Percentiles rank a stretch among this genome's conserved stretches.
phyloP scores from a whole-genome alignment of 2,329 filamentous ascomycete genomes.

The Exophiala sideris region DNA sequence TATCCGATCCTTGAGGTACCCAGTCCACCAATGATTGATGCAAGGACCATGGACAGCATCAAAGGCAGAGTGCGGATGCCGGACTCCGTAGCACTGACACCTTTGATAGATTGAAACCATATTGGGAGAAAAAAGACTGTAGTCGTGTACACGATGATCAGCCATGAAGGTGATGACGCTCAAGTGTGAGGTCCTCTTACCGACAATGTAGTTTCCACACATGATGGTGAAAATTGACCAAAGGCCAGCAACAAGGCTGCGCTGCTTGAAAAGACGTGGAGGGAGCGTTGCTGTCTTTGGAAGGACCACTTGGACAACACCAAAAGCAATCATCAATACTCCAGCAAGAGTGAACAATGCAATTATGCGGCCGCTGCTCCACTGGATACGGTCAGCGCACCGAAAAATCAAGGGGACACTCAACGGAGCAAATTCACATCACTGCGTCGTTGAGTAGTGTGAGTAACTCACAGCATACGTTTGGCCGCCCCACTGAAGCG shows the following conservation, averaged over 20 bases:
- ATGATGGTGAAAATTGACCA: conserved; percentile 5
- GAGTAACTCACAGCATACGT: conserved; percentile 33
- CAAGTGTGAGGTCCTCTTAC: neutral
- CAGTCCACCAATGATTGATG: conserved; percentile 13
- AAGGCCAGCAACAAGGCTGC: conserved; percentile 14
- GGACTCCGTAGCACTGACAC: conserved; percentile 28
- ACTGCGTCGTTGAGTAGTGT: conserved; percentile 3
- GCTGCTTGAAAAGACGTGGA: conserved; percentile 16
- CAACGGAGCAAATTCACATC: conserved; percentile 24
- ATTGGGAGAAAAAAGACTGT: conserved; percentile 7
- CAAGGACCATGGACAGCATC: conserved; percentile 13
- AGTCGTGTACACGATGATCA: neutral
- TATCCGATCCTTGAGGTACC: conserved; percentile 30
- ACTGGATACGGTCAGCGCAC: neutral
- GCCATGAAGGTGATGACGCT: too few relatives aligned
- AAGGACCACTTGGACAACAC: conserved; percentile 9
- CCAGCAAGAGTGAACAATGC: conserved; percentile 15
- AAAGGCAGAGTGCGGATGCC: conserved; percentile 16
- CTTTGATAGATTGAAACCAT: conserved; percentile 30
- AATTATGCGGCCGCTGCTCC: conserved; percentile 19
- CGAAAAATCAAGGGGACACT: conserved; percentile 32
- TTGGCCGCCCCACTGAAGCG: conserved; percentile 54
- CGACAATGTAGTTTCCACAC: neutral
- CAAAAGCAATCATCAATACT: conserved; percentile 14
- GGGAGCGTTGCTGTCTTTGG: conserved; percentile 29